Evolutionary conservation across 2,329 filamentous ascomycete genomes (phyloP).

Genomic region (Diaporthe australafricana): DNA sequence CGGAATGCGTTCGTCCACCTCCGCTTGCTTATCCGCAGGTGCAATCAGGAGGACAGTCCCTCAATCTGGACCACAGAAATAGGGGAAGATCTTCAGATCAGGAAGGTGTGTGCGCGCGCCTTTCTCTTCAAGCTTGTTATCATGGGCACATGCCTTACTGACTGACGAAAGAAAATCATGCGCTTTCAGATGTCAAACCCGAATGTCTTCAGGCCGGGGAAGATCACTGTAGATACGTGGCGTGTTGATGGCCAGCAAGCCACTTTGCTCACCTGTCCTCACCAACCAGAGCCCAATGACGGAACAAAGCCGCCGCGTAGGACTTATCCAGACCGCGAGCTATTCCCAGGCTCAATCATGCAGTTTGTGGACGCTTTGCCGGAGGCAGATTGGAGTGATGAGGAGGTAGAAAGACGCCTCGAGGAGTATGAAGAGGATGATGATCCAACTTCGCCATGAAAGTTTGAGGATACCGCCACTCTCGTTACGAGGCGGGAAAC

Average conservation of each 20-base stretch:
- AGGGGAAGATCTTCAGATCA: background rate
- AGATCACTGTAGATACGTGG: constrained; percentile 32
- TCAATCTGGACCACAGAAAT: background rate
- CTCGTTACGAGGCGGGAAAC: too few species aligned
- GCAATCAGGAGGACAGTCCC: constrained; percentile 30
- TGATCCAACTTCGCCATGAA: background rate
- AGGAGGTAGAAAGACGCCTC: background rate
- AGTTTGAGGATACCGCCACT: too few species aligned
- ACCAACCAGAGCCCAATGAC: background rate
- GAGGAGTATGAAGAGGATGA: too few species aligned
- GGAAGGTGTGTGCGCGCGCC: constrained; percentile 8
- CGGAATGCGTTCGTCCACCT: constrained; percentile 45
- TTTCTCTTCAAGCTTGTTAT: background rate
- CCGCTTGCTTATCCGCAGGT: constrained; percentile 47
- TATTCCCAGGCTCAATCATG: constrained; percentile 38
- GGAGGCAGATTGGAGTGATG: constrained; percentile 10
- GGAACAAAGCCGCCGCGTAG: background rate
- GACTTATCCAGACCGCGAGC: constrained; percentile 33
- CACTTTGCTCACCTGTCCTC: background rate
- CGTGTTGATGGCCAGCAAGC: constrained; percentile 29
- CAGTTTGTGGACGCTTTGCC: constrained; percentile 30
- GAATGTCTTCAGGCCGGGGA: constrained; percentile 23
- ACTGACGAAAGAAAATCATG: constrained; percentile 18
- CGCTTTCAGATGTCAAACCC: constrained; percentile 17
- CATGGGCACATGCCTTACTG: background rate